Evolutionary conservation across 345 rosid species (phyloP).

Genomic region (Physaria fendleri): DNA sequence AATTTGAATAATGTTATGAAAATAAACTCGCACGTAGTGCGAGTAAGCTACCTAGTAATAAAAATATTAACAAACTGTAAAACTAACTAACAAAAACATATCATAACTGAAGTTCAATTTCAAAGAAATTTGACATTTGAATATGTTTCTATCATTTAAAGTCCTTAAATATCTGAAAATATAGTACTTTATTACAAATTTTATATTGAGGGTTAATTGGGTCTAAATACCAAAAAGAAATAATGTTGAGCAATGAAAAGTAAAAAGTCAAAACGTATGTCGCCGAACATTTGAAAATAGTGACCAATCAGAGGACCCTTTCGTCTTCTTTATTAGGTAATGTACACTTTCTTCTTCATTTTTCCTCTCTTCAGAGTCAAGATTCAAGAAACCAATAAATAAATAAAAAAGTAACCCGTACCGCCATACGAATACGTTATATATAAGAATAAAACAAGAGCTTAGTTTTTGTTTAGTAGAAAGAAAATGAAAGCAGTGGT

Average conservation of each 20-base stretch:
- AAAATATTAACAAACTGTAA: no score
- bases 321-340: conserved; percentile 9
- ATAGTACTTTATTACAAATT: neutral
- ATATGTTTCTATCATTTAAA: no score
- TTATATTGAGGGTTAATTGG: neutral
- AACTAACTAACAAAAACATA: no score
- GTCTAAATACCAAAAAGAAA: neutral
- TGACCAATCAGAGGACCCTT: conserved; percentile 2
- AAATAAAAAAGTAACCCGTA: neutral
- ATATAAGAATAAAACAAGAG: neutral
- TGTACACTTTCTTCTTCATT: conserved; percentile 18
- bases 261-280: conserved; percentile 2
- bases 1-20: no score
- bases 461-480: neutral
- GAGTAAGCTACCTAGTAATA: no score
- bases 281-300: conserved; percentile 26
- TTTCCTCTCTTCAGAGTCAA: conserved; percentile 23
- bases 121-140: no score
- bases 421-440: neutral
- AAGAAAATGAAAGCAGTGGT: conserved; percentile 33
- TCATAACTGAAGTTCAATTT: no score
- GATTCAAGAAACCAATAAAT: conserved; percentile 20
- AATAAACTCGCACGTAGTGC: no score
- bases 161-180: neutral
- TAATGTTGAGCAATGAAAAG: neutral